phyloP scores from a whole-genome alignment of 371 early-diverging fungal genomes.

The Agmasoma carcini region DNA sequence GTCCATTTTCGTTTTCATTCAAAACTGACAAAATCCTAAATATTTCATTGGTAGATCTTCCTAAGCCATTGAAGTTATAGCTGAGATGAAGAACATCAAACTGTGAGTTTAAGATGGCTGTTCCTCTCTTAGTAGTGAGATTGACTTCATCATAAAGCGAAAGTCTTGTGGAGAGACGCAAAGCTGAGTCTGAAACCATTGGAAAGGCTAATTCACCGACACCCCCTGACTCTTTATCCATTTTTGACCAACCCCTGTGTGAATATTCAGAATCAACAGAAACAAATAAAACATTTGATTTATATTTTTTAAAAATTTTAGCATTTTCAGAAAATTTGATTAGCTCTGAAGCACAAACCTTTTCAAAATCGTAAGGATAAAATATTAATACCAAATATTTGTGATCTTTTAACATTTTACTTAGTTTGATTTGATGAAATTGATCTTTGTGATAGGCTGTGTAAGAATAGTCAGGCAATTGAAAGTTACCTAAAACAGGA shows the following conservation, averaged over 20 bases:
- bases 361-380: conserved; percentile 59
- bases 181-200: conserved; percentile 64
- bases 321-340: conserved; percentile 67
- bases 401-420: conserved; percentile 28
- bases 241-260: conserved; percentile 62
- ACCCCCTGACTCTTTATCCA: conserved; percentile 68
- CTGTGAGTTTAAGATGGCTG: conserved; percentile 72
- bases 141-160: conserved; percentile 61
- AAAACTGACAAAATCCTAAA: conserved; percentile 81
- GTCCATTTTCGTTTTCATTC: no score
- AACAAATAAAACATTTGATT: conserved; percentile 62
- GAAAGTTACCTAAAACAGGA: no score
- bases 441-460: conserved; percentile 30
- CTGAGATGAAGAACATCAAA: conserved; percentile 61
- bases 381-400: conserved; percentile 61
- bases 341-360: conserved; percentile 59
- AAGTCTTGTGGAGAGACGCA: conserved; percentile 65
- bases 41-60: conserved; percentile 78
- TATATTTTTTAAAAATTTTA: conserved; percentile 62
- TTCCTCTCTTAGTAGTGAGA: conserved; percentile 55
- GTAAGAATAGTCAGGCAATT: no score
- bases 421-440: conserved; percentile 28
- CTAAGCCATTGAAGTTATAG: conserved; percentile 70
- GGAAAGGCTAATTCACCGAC: conserved; percentile 58
- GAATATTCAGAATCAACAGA: conserved; percentile 63